These are phyloP conservation scores for Saturnispora galanensis DNA, from an alignment of 805 yeast genomes.

Conservation along the genomic window DNA sequence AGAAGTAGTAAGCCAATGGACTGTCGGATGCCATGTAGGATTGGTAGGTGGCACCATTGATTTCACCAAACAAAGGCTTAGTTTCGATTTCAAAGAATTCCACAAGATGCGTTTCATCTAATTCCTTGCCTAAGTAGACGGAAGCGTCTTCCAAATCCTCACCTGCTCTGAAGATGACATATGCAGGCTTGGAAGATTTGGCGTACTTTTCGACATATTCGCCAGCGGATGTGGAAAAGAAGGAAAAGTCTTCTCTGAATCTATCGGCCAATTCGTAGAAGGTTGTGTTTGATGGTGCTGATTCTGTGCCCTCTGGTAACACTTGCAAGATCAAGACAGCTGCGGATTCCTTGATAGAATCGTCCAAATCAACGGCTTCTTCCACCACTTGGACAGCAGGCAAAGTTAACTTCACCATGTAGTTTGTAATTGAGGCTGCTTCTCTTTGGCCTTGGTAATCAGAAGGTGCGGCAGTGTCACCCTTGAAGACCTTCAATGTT, in stretches of 20 bases:
- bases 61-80: conserved; percentile 81
- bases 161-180: conserved; percentile 39
- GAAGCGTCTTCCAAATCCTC: conserved; percentile 41
- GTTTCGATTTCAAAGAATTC: conserved; percentile 51
- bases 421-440: conserved; percentile 64
- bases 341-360: conserved; percentile 33
- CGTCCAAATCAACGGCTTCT: conserved; percentile 40
- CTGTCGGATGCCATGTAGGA: conserved; percentile 58
- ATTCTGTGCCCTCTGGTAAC: conserved; percentile 24
- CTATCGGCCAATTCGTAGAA: conserved; percentile 53
- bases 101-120: conserved; percentile 30
- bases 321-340: conserved; percentile 52
- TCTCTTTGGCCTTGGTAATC: conserved; percentile 83
- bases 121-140: conserved; percentile 29
- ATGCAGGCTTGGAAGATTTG: conserved; percentile 29
- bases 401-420: conserved; percentile 70
- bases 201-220: conserved; percentile 30
- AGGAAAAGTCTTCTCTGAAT: conserved; percentile 54
- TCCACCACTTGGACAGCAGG: conserved; percentile 59
- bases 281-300: conserved; percentile 37
- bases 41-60: conserved; percentile 69
- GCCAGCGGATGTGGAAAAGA: conserved; percentile 38
- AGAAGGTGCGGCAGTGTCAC: conserved; percentile 32
- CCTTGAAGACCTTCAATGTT: conserved; percentile 67
- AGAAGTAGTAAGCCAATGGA: conserved; percentile 87